Evolutionary conservation across 345 rosid genomes (phyloP), one percentile per base, ranked within the genome.

Genomic region (Rhodamnia argentea): DNA sequence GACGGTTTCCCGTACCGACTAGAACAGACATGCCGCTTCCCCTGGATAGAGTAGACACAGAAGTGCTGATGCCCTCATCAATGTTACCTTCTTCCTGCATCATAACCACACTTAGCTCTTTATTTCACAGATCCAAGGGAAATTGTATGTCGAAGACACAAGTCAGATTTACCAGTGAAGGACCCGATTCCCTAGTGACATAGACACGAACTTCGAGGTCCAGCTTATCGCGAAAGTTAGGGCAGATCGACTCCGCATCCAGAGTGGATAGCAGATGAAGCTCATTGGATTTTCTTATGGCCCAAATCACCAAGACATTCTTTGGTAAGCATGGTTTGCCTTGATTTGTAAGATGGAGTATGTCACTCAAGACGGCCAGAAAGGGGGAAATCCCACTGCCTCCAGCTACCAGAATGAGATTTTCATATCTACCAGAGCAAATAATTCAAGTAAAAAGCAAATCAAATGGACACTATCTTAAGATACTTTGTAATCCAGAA

Each of bases 321-420:
- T 87, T 92, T 5, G 99, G 97, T 83, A 90, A 89, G 89, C 99
- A 97, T 50, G 92, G 90, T 85, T 90, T 93, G 22, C 94, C 96
- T 87, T 94, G 94, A 76, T 91, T 90, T 44, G 90, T 82, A 23
- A 98, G 92, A 87, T 93, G 98, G 84, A 95, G 88, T 89, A 97
- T 87, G 85, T 97, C 98, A 47, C 96, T 93, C 90, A 96, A 47
- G 88, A 97, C 92, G 51, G 98, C 98, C 60, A 97, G 84, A 91
- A 97, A 94, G 1, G 99, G 99, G 26, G 98, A 93, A 86, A 97
- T 94, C 55, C 98, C 99, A 54, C 95, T 96, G 74, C 99, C 98
- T 85, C 99, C 99, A 4, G 98, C 99, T 24, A 97, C 96, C 86
- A 97, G 89, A 70, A 97, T 87, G 59, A 97, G 92, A 92, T 94